Percentiles rank a stretch among this genome's conserved stretches.
Evolutionary conservation across 1,284 basidiomycete genomes (phyloP).

Genomic region (Microbotryum saponariae): DNA sequence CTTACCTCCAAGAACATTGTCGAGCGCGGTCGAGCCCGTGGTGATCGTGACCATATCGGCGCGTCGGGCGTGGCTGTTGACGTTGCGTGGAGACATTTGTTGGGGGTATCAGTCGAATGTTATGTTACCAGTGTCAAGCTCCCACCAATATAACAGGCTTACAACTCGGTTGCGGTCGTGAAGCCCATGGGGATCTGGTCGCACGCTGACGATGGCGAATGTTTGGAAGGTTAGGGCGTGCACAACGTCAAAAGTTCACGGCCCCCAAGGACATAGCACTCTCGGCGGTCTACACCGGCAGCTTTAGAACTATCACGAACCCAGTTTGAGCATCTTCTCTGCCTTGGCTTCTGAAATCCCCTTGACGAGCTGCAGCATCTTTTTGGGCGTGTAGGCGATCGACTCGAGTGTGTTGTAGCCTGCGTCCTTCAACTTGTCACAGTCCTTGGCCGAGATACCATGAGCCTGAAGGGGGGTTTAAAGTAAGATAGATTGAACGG

Average conservation of each 20-base stretch:
- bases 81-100: no score
- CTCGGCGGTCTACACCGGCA: neutral
- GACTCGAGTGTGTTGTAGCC: slow-evolving; percentile 92
- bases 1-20: slow-evolving; percentile 86
- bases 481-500: no score
- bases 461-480: slow-evolving; percentile 41
- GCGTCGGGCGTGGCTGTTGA: slow-evolving; percentile 67
- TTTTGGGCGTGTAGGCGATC: slow-evolving; percentile 96
- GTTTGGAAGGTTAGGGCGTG: no score
- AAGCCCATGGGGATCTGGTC: slow-evolving; percentile 97
- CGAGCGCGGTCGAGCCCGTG: slow-evolving; percentile 91
- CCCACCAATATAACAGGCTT: neutral
- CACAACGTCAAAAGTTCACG: neutral
- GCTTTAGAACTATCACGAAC: slow-evolving; percentile 47
- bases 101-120: no score
- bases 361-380: slow-evolving; percentile 81
- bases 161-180: slow-evolving; percentile 87
- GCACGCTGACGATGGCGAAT: slow-evolving; percentile 54
- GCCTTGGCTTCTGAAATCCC: slow-evolving; percentile 97
- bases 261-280: neutral
- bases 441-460: slow-evolving; percentile 82
- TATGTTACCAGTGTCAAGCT: no score
- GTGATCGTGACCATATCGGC: slow-evolving; percentile 97
- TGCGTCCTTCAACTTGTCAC: slow-evolving; percentile 90
- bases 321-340: slow-evolving; percentile 89